Conservation (phyloP, 352 stramenopile species). For the Albugo candida region DNA sequence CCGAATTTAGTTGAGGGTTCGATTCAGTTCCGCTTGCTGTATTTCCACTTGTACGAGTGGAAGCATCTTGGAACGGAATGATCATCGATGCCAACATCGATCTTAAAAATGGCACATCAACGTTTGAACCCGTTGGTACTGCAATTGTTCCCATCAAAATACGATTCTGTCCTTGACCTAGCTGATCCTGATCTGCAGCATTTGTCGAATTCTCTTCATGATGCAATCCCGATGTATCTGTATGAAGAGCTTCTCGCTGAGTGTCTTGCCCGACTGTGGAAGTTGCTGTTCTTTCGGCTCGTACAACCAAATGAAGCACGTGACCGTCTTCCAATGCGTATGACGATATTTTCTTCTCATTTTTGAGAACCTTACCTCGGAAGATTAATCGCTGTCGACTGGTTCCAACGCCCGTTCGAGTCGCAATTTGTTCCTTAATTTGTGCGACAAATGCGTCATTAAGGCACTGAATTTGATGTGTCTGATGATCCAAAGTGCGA, state of each 20-base stretch:
- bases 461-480: slow-evolving; percentile 44
- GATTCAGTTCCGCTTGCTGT: not conserved
- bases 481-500: slow-evolving; percentile 66
- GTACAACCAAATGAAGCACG: slow-evolving; percentile 57
- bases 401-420: slow-evolving; percentile 47
- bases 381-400: slow-evolving; percentile 72
- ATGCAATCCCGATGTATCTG: not conserved
- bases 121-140: slow-evolving; percentile 32
- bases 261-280: not conserved
- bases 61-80: slow-evolving; percentile 18
- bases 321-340: slow-evolving; percentile 71
- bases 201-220: not conserved
- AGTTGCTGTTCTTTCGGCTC: slow-evolving; percentile 14
- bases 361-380: slow-evolving; percentile 72
- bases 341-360: slow-evolving; percentile 45
- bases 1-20: not conserved
- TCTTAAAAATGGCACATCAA: slow-evolving; percentile 67
- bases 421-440: slow-evolving; percentile 47
- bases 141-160: slow-evolving; percentile 63
- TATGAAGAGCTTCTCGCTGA: not conserved
- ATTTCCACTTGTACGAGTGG: not conserved
- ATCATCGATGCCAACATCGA: slow-evolving; percentile 65
- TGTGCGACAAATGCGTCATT: slow-evolving; percentile 47
- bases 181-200: not conserved
- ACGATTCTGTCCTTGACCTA: slow-evolving; percentile 9